Conservation (phyloP, 1,284 basidiomycete genomes). For the Spongiforma sp. region DNA sequence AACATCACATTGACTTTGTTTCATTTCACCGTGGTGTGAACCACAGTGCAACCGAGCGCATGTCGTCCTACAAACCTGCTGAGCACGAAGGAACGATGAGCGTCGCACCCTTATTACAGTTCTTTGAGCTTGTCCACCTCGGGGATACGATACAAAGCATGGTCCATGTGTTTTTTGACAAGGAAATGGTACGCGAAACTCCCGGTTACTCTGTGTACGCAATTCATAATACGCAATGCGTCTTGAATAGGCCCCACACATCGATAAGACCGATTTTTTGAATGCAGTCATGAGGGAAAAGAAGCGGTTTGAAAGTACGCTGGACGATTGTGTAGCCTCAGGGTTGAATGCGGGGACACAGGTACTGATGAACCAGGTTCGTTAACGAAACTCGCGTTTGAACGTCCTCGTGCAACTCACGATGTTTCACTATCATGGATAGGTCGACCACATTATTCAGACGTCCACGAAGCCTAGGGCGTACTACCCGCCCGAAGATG, state of each 20-base stretch:
- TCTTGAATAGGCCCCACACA: constrained; percentile 71
- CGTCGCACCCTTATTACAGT: constrained; percentile 93
- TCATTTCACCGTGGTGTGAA: neutral
- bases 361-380: constrained; percentile 92
- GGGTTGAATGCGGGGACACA: constrained; percentile 96
- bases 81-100: constrained; percentile 81
- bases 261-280: constrained; percentile 92
- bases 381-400: neutral
- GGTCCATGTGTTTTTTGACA: constrained; percentile 98
- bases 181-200: constrained; percentile 72
- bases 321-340: constrained; percentile 93
- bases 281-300: constrained; percentile 95
- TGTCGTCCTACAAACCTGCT: constrained; percentile 84
- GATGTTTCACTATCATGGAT: neutral
- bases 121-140: constrained; percentile 97
- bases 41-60: constrained; percentile 79
- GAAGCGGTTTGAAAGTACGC: constrained; percentile 89
- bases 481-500: constrained; percentile 88
- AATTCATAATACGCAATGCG: neutral
- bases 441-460: constrained; percentile 94
- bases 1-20: constrained; percentile 1
- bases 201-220: neutral
- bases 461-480: constrained; percentile 85
- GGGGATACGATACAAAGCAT: constrained; percentile 98
- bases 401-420: constrained; percentile 11